Conservation (phyloP, 164 flowering plant genomes). For the Berberis thunbergii region DNA sequence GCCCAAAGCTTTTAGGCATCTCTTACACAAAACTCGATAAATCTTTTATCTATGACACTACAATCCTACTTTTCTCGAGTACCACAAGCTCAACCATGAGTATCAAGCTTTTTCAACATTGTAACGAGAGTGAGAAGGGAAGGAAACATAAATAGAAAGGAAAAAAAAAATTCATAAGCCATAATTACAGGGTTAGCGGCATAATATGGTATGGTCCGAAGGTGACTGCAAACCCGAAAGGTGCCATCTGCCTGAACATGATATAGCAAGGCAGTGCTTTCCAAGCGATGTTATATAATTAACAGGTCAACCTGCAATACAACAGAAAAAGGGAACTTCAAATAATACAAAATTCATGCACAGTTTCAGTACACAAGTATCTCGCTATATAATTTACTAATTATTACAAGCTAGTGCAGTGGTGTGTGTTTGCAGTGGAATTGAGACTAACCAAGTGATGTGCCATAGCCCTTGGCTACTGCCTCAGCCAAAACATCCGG, state of each 20-base stretch:
- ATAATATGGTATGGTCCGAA: conserved; percentile 12
- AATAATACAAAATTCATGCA: neutral
- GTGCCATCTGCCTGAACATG: conserved; percentile 27
- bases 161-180: neutral
- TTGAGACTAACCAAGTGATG: neutral
- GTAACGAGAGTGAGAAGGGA: too few relatives aligned
- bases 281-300: neutral
- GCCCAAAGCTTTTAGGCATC: too few relatives aligned
- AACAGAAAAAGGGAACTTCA: neutral
- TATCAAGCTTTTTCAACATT: too few relatives aligned
- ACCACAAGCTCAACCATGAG: too few relatives aligned
- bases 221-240: conserved; percentile 8
- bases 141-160: too few relatives aligned
- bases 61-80: too few relatives aligned
- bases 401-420: neutral
- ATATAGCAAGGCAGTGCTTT: conserved; percentile 25
- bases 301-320: conserved; percentile 29
- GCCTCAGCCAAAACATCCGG: neutral
- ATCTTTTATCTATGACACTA: too few relatives aligned
- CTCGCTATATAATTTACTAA: neutral
- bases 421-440: too few relatives aligned
- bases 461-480: neutral
- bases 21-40: too few relatives aligned
- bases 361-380: neutral
- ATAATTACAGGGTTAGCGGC: conserved; percentile 41